Base-by-base conservation (phyloP, 2,329 filamentous ascomycete genomes). In the Stemphylium lycopersici region DNA sequence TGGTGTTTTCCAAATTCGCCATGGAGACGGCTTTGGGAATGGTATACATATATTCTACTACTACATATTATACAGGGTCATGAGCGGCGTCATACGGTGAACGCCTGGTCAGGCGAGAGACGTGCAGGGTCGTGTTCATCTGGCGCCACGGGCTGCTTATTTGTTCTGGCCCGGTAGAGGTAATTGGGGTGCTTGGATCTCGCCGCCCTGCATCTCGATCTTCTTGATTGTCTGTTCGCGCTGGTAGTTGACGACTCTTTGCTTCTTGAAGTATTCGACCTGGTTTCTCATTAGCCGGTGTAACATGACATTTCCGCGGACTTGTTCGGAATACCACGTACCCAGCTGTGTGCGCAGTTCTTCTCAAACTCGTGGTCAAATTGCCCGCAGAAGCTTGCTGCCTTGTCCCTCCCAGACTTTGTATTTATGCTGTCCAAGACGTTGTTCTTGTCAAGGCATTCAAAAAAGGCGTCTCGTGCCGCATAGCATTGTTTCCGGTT, bases 191-290 rank as follows among this genome's bases (percentile, higher is more conserved):
- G 72, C 68, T 22, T 61, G 58, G 22, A 74, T 70, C 46, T 74
- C 70, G 48, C 69, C 72, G 11, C 78, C 78, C 70, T 82, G 69
- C 62, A 76, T 73, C 70, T 77, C 74, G 48, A 75, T 72, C 58
- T 60, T 67, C 54, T 73, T 74, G 59, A 75, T 73, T 20, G 91
- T 89, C 77, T 87, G 82, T 70, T 90, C 88, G 77, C 93, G 91
- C 67, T 96, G 90, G 70, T 90, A 84, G 66, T 99, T 95, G 78
- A 96, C 93, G 32, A 98, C 91, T 68, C 95, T 84, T 79, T 92
- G 90, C 77, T 97, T 93, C 81, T 98, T 97, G 79, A 99, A 99
- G 77, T 99, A 98, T 78, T 92, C 91, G 57, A 97, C 90, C 91
- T 95, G 66, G 41, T 48, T 15, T 13, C 24, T 45, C 2, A 3